Base-by-base conservation (phyloP, 176 grass and related monocot genomes). In the Hordeum marinum region DNA sequence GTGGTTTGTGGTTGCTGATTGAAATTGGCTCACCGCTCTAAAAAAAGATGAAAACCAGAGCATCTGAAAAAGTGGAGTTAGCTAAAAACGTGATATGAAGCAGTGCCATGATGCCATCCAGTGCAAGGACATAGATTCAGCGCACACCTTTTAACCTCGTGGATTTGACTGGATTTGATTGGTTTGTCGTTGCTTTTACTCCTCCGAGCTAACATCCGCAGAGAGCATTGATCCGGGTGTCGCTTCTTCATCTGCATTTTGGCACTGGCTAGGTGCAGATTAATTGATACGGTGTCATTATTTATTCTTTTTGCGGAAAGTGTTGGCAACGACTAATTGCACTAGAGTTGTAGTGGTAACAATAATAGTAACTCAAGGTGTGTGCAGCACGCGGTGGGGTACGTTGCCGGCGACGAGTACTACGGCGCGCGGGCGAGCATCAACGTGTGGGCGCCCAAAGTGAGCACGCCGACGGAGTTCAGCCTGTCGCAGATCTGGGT, bases 401-500 rank as follows among this genome's bases (percentile, higher is more conserved):
- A 93, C 79, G 93, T 95, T 4, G 87, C 88, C n/a, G 95, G 95
- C 48, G 89, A 90, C 29, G 75, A 97, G 80, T 98, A 98, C 79
- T 98, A 98, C 60, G 95, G 95, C 39, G 95, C 93, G 6, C 94
- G 94, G 67, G 95, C 95, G 63, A 95, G 91, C 85, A 87, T 98
- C 63, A 98, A 95, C 88, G 95, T 98, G 82, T 98, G 95, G 95
- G 88, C 88, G 50, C 95, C 95, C 20, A 46, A 36, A 74, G 89
- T 98, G 68, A 83, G 78, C 64, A 94, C 84, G 75, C 57, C 89
- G 61, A 85, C 90, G 37, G 95, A 98, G 83, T 95, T 98, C 93
- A 98, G 95, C 43, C 85, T 98, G 29, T 98, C 95, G 12, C 95
- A 98, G 86, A 95, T 98, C 11, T 98, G 95, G 95, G 92, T 98